Evolutionary conservation across 345 rosid genomes (phyloP).

Genomic region (Cardamine occulta): DNA sequence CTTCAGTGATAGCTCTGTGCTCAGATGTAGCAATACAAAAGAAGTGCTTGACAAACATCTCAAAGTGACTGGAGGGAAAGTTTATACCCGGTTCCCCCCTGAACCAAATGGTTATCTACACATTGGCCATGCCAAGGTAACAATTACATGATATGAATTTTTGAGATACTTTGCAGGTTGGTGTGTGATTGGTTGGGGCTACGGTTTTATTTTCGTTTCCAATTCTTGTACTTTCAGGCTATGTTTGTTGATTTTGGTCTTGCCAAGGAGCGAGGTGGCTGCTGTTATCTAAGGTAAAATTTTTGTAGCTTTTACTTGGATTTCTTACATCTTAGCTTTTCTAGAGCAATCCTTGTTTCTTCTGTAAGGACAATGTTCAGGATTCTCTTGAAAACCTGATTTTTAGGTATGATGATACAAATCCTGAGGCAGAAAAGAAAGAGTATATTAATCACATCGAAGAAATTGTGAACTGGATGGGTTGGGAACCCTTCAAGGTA

Average conservation of each 20-base stretch:
- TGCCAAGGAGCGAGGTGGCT: slow-evolving; percentile 89
- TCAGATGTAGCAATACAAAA: slow-evolving; percentile 81
- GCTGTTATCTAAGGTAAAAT: slow-evolving; percentile 80
- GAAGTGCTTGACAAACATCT: slow-evolving; percentile 86
- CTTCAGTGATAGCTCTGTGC: slow-evolving; percentile 74
- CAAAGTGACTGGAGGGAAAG: slow-evolving; percentile 73
- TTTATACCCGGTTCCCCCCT: slow-evolving; percentile 88
- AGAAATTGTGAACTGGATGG: slow-evolving; percentile 98
- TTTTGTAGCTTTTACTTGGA: slow-evolving; percentile 15
- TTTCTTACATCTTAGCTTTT: slow-evolving; percentile 3
- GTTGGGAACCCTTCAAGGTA: slow-evolving; percentile 98
- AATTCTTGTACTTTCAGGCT: slow-evolving; percentile 58
- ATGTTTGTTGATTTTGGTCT: slow-evolving; percentile 98
- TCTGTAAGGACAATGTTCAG: background rate
- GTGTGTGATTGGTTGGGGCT: slow-evolving; percentile 6
- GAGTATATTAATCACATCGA: slow-evolving; percentile 93
- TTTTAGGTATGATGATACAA: slow-evolving; percentile 88
- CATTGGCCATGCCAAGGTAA: slow-evolving; percentile 99
- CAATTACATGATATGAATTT: slow-evolving; percentile 6
- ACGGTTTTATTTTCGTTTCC: slow-evolving; percentile 2
- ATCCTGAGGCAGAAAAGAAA: slow-evolving; percentile 98
- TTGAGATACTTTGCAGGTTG: slow-evolving; percentile 1
- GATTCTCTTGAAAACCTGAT: slow-evolving; percentile 19
- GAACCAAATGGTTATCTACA: slow-evolving; percentile 99
- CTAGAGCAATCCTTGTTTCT: slow-evolving; percentile 1